Evolutionary conservation across 176 grass and related monocot species (phyloP), one percentile per base, ranked within the genome.

Genomic region (Raddia guianensis): DNA sequence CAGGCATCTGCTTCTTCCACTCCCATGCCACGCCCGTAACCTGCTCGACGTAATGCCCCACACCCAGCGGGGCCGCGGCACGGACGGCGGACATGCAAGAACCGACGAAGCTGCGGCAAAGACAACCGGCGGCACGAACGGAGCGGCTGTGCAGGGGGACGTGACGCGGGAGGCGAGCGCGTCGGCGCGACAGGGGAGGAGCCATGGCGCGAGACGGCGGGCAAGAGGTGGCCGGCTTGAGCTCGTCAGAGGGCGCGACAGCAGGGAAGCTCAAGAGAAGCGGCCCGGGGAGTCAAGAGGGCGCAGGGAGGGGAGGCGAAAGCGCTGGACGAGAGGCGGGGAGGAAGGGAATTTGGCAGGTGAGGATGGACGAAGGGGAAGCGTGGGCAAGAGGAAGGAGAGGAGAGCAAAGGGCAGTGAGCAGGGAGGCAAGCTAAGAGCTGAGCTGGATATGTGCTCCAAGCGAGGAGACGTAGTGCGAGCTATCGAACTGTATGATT

Each of bases 391-490:
- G 53, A 87, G 71, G 40, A 87, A 75, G 40, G 61, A n/a, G 48
- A 40, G 50, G 59, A 73, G 63, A 45, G 27, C 13, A 9, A 81
- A 78, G 42, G 81, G 56, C 34, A 20, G 81, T 62, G 77, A 82
- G 67, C 55, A 55, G n/a, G 73, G 40, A 76, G 60, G 11, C 66
- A 83, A 87, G 27, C 69, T 90, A 63, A 87, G 78, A 72, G 72
- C 82, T 66, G 49, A 78, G 68, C 69, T 93, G 62, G 91, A 93
- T 61, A 90, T 90, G 85, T 93, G 87, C 82, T 93, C 87, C 0
- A 93, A 93, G 73, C 76, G 45, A 37, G 91, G 91, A 53, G 84
- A 93, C 69, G 91, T 93, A 40, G 72, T 90, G 78, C 57, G 69
- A 11, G 91, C 87, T 0, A 90, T 93, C 60, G 27, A 70, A 12